These are phyloP conservation scores for Juncus effusus DNA, from an alignment of 176 grass and related monocot species.

Conservation along the genomic window DNA sequence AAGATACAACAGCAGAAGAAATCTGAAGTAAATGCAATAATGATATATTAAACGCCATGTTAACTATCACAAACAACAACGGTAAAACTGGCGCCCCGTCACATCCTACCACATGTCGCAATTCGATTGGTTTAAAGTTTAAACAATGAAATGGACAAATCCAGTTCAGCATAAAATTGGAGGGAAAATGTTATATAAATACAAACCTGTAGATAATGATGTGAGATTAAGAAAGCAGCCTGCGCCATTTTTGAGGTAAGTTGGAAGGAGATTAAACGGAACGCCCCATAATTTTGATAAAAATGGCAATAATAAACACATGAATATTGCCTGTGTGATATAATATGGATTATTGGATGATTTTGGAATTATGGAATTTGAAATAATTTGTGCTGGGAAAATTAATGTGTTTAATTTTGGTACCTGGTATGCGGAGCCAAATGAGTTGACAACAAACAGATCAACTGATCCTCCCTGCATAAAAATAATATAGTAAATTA, in stretches of 20 bases:
- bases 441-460: conserved; percentile 96
- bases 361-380: neutral
- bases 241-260: conserved; percentile 82
- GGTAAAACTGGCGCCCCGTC: conserved; percentile 82
- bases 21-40: conserved; percentile 78
- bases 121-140: neutral
- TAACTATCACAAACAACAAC: conserved; percentile 85
- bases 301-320: conserved; percentile 83
- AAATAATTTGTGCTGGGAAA: conserved; percentile 15
- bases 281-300: conserved; percentile 97
- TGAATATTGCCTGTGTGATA: conserved; percentile 77
- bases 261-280: conserved; percentile 72
- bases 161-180: neutral
- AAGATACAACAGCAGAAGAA: conserved; percentile 92
- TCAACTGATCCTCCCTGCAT: conserved; percentile 86
- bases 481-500: conserved; percentile 1
- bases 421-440: conserved; percentile 95
- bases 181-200: neutral
- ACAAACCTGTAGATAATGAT: conserved; percentile 67
- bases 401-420: neutral
- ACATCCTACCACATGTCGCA: conserved; percentile 61
- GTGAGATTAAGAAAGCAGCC: conserved; percentile 92
- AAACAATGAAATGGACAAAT: conserved; percentile 8
- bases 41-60: conserved; percentile 93
- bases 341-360: conserved; percentile 4